Conservation (phyloP, 352 stramenopile genomes). For the Phytophthora agathidicida region DNA sequence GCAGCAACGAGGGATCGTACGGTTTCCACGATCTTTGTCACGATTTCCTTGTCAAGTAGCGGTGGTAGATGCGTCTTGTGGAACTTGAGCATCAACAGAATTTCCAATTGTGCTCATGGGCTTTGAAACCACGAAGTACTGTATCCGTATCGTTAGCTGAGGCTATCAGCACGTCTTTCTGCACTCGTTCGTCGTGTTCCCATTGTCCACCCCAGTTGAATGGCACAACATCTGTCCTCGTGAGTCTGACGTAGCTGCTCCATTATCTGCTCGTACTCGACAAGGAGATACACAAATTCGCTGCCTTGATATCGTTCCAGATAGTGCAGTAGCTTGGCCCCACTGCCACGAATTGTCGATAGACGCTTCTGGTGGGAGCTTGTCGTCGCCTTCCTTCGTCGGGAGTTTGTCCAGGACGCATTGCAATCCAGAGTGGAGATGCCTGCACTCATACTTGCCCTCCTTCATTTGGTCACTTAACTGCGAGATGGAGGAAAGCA, state of each 20-base stretch:
- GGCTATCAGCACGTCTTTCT: not conserved
- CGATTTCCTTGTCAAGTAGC: not conserved
- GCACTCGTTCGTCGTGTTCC: not conserved
- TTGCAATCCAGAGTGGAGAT: conserved; percentile 4
- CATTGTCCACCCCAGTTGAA: conserved; percentile 4
- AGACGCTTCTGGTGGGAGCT: not conserved
- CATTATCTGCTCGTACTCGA: conserved; percentile 4
- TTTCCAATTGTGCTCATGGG: not conserved
- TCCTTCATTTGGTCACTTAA: conserved; percentile 1
- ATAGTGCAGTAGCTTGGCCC: not conserved
- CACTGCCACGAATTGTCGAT: not conserved
- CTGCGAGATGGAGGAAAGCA: not conserved
- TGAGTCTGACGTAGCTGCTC: conserved; percentile 19
- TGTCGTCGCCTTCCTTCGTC: not conserved
- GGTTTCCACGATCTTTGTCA: not conserved
- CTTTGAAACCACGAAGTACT: not conserved
- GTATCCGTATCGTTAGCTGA: not conserved
- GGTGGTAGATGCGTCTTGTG: not conserved
- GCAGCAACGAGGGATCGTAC: no score
- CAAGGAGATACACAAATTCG: not conserved
- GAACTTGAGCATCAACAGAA: not conserved
- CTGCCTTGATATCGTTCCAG: conserved; percentile 6
- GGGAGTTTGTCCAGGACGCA: conserved; percentile 6
- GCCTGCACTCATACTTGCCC: not conserved
- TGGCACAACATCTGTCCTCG: conserved; percentile 16